Base-by-base conservation (phyloP, 2,329 filamentous ascomycete species). In the Sclerotinia glacialis region DNA sequence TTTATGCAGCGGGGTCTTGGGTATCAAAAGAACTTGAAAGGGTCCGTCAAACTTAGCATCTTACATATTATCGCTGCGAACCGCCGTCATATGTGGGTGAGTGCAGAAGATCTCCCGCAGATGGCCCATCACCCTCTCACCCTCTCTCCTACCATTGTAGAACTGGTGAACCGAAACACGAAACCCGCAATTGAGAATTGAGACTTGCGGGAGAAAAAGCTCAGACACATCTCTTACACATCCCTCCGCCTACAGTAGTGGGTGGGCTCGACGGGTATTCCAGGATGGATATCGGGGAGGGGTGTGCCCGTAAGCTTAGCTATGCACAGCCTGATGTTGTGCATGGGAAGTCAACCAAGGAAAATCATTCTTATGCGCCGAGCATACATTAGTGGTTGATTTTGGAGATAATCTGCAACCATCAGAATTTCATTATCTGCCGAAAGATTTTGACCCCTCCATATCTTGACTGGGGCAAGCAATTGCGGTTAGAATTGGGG, bases 321-420 rank as follows among this genome's bases (percentile, higher is more conserved):
- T 47, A 66, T 56, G 46, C 64, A 62, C 64, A 66, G 64, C 64
- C 55, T 61, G 56, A 62, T 66, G 65, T 63, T 67, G 49, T 67
- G 59, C 59, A 62, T 62, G 16, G 18, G 12, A 40, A 31, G 26
- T n/a, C 31, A 62, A 28, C 59, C 47, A 56, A 55, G 23, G 26
- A 26, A 31, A 59, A 26, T 49, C 28, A 31, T 28, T 21, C 46
- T 55, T 40, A 54, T 40, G 23, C 60, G 34, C 47, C 50, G n/a
- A 55, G 47, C 34, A 26, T 28, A 63, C 60, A 52, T 6, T 55
- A 60, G 26, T 23, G 56, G 42, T 18, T 55, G 5, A 37, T 40
- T 34, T 31, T 23, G 40, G 28, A 47, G 18, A 47, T 55, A 28
- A 42, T 26, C 26, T 52, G 59, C 37, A 62, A 26, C 47, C 59